Percentiles rank a stretch among this genome's conserved stretches.
Evolutionary conservation across 176 grass and related monocot genomes (phyloP).

Genomic region (Aegilops sharonensis): DNA sequence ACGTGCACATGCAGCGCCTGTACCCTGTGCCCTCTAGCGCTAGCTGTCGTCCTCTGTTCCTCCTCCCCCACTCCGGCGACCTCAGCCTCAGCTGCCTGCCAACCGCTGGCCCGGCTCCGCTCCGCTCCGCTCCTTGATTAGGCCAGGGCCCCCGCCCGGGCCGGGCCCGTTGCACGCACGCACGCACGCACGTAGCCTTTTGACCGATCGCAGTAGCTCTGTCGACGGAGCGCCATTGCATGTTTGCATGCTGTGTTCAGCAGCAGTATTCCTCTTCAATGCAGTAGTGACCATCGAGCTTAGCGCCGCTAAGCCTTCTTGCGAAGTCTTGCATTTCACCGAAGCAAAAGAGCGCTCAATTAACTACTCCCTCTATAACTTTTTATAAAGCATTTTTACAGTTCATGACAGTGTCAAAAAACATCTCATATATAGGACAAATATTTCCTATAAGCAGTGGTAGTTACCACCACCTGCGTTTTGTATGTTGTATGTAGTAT

Average conservation of each 20-base stretch:
- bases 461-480: too few species aligned
- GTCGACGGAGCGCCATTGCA: background rate
- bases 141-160: background rate
- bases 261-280: background rate
- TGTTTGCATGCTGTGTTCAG: background rate
- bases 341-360: too few species aligned
- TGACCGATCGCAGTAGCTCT: background rate
- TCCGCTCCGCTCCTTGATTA: background rate
- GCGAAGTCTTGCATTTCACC: background rate
- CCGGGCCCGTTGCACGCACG: too few species aligned
- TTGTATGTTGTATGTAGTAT: too few species aligned
- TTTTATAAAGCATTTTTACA: too few species aligned
- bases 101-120: background rate
- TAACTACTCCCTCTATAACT: background rate
- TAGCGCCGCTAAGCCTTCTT: background rate
- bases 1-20: constrained; percentile 2
- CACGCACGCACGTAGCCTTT: background rate
- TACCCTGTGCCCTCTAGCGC: background rate
- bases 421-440: too few species aligned
- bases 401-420: background rate
- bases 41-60: background rate
- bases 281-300: background rate
- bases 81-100: background rate
- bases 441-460: too few species aligned
- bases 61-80: background rate